Conservation (phyloP, 495 filamentous ascomycete genomes). For the Hypoxylon fuscum region DNA sequence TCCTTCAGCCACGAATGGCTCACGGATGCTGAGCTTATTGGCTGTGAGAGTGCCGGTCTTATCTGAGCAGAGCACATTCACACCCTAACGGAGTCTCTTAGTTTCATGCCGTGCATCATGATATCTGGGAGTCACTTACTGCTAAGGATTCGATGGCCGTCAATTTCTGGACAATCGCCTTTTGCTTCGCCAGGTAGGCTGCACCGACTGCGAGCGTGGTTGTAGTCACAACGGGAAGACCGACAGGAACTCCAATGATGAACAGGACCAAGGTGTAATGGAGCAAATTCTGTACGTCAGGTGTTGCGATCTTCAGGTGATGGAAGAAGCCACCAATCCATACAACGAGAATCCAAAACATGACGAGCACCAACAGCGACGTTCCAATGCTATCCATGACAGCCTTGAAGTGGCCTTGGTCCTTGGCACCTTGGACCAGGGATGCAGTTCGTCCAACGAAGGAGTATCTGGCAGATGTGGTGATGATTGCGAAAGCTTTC, state of each 20-base stretch:
- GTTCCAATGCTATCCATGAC: slow-evolving; percentile 88
- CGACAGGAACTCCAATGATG: slow-evolving; percentile 94
- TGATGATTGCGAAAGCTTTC: slow-evolving; percentile 79
- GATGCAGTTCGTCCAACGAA: slow-evolving; percentile 88
- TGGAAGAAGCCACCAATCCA: slow-evolving; percentile 90
- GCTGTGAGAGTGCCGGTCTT: slow-evolving; percentile 94
- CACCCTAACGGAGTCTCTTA: slow-evolving; percentile 59
- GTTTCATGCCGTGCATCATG: not conserved
- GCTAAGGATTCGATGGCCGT: slow-evolving; percentile 94
- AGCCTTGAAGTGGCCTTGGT: slow-evolving; percentile 86
- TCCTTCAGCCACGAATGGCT: slow-evolving; percentile 82
- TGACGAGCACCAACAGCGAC: slow-evolving; percentile 79
- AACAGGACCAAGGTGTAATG: slow-evolving; percentile 86
- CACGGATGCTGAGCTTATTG: slow-evolving; percentile 86
- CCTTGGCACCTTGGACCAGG: slow-evolving; percentile 75
- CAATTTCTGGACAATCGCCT: slow-evolving; percentile 95
- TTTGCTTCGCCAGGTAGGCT: slow-evolving; percentile 90
- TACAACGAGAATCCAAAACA: slow-evolving; percentile 78
- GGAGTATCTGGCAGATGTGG: slow-evolving; percentile 82
- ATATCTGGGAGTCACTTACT: slow-evolving; percentile 22
- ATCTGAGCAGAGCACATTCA: slow-evolving; percentile 96
- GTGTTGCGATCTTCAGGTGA: slow-evolving; percentile 70
- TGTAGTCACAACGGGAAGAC: slow-evolving; percentile 93
- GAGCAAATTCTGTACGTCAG: slow-evolving; percentile 62
- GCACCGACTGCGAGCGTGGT: slow-evolving; percentile 96